A percentile compares a stretch with the other conserved stretches of the same genome.
Conservation (phyloP, 2,329 filamentous ascomycete species). For the Aspergillus fumigatiaffinis region DNA sequence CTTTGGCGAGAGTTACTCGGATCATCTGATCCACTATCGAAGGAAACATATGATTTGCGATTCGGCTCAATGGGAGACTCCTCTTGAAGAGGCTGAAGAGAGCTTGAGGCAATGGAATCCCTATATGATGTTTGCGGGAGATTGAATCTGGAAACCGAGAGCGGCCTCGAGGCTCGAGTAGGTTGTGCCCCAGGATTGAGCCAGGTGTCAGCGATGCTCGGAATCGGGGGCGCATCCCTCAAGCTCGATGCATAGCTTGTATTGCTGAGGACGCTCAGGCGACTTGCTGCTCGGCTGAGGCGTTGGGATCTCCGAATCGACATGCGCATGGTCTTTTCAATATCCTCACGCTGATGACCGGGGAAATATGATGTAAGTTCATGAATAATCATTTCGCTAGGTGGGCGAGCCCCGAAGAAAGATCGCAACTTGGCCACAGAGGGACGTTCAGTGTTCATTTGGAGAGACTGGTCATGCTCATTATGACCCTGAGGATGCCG, state of each 20-base stretch:
- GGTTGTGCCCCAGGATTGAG: constrained; percentile 58
- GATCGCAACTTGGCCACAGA: constrained; percentile 42
- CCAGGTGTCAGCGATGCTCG: constrained; percentile 93
- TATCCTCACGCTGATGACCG: constrained; percentile 87
- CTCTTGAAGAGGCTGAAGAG: constrained; percentile 85
- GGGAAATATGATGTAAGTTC: constrained; percentile 97
- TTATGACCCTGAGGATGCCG: constrained; percentile 27
- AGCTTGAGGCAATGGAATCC: constrained; percentile 83
- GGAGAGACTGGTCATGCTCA: constrained; percentile 25
- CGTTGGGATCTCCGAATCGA: constrained; percentile 87
- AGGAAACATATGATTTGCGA: constrained; percentile 91
- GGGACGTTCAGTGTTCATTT: constrained; percentile 27
- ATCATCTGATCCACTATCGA: constrained; percentile 62
- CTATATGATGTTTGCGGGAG: constrained; percentile 64
- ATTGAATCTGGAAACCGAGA: constrained; percentile 58
- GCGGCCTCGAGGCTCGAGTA: constrained; percentile 50
- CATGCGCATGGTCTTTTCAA: constrained; percentile 90
- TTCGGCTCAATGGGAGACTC: constrained; percentile 83
- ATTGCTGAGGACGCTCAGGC: constrained; percentile 89
- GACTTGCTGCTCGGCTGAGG: constrained; percentile 86
- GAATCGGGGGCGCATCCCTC: constrained; percentile 89
- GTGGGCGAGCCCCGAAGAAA: constrained; percentile 88
- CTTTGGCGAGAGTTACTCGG: constrained; percentile 72
- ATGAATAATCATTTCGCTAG: constrained; percentile 94
- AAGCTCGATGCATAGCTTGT: constrained; percentile 89